Percentiles rank a stretch among this genome's conserved stretches.
phyloP scores from a whole-genome alignment of 208 protist genomes.

The Trichomonas vaginalis region DNA sequence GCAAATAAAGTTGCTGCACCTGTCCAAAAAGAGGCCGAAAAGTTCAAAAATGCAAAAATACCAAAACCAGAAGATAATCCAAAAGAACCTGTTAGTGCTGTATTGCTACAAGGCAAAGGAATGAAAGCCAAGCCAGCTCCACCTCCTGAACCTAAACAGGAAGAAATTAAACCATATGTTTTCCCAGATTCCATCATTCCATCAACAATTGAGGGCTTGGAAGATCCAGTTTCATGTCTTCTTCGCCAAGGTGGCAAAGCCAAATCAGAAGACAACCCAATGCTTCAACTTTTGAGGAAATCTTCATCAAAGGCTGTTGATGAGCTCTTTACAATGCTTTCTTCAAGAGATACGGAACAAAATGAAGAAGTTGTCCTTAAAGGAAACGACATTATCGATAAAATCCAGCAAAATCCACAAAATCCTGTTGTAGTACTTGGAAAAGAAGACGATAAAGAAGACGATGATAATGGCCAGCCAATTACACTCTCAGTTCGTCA shows the following conservation, averaged over 20 bases:
- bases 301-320: not conserved
- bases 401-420: not conserved
- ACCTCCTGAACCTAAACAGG: not conserved
- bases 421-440: not conserved
- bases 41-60: too few species aligned
- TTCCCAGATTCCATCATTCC: not conserved
- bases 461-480: not conserved
- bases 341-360: not conserved
- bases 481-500: not conserved
- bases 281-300: not conserved
- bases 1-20: too few species aligned
- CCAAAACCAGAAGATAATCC: too few species aligned
- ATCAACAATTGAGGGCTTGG: not conserved
- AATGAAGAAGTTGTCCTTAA: not conserved
- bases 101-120: too few species aligned
- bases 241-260: not conserved
- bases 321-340: not conserved
- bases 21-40: too few species aligned
- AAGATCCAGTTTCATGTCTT: not conserved
- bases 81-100: too few species aligned
- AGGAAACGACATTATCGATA: not conserved
- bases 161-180: not conserved
- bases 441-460: not conserved
- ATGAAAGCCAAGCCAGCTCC: not conserved
- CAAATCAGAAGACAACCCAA: not conserved